phyloP scores from a whole-genome alignment of 1,284 basidiomycete genomes.

The Microbotryomycetes sp. region DNA sequence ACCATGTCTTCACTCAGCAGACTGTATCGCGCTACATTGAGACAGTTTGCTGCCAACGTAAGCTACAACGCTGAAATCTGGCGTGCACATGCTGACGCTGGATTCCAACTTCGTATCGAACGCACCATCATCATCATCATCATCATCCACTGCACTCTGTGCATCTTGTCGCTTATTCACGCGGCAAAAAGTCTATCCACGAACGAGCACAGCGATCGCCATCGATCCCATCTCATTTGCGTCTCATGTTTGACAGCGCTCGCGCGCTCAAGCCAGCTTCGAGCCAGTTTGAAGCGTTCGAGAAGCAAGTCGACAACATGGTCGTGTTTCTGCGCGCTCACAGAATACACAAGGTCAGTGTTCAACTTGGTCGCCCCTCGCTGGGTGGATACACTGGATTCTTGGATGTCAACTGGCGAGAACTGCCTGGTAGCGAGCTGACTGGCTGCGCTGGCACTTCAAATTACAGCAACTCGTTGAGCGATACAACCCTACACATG shows the following conservation, averaged over 20 bases:
- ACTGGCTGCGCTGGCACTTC: neutral
- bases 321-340: slow-evolving; percentile 26
- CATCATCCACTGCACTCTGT: neutral
- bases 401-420: neutral
- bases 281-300: slow-evolving; percentile 6
- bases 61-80: neutral
- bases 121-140: neutral
- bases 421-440: too few relatives aligned
- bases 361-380: too few relatives aligned
- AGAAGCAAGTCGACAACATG: slow-evolving; percentile 23
- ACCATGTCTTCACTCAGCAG: slow-evolving; percentile 15
- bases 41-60: slow-evolving; percentile 30
- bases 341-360: slow-evolving; percentile 29
- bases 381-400: neutral
- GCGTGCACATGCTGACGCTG: too few relatives aligned
- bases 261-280: slow-evolving; percentile 5
- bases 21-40: slow-evolving; percentile 24
- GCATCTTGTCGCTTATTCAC: neutral
- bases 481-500: slow-evolving; percentile 31
- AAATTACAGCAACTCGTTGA: slow-evolving; percentile 33
- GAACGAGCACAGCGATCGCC: slow-evolving; percentile 17
- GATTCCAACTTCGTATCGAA: too few relatives aligned
- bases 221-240: slow-evolving; percentile 19
- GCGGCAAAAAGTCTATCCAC: slow-evolving; percentile 35
- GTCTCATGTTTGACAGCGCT: slow-evolving; percentile 22